phyloP scores from a whole-genome alignment of 2,329 filamentous ascomycete genomes.

The Macrophomina phaseolina region DNA sequence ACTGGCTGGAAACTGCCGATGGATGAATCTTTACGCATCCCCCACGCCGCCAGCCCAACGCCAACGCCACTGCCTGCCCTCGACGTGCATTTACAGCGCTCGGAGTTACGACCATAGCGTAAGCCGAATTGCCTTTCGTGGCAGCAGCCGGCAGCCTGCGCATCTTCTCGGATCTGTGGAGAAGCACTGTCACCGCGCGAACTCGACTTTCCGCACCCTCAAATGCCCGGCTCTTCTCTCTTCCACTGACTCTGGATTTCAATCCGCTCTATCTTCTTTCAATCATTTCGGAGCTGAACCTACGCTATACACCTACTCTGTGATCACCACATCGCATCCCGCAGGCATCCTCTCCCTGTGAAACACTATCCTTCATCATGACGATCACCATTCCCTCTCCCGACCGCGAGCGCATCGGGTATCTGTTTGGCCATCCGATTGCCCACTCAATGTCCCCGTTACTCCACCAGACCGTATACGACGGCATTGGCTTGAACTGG shows the following conservation, averaged over 20 bases:
- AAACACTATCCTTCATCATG: slow-evolving; percentile 26
- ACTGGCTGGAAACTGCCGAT: slow-evolving; percentile 5
- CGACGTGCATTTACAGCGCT: background rate
- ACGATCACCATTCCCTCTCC: slow-evolving; percentile 28
- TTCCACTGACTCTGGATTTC: slow-evolving; percentile 10
- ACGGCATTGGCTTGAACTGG: slow-evolving; percentile 58
- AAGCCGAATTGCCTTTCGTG: background rate
- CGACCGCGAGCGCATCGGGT: slow-evolving; percentile 56
- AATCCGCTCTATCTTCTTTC: background rate
- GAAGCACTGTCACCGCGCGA: background rate
- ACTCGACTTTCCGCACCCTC: background rate
- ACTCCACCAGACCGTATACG: slow-evolving; percentile 61
- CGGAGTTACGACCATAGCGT: background rate
- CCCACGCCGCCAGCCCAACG: background rate
- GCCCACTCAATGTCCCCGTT: slow-evolving; percentile 63
- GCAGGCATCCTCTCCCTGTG: background rate
- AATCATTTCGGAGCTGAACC: background rate
- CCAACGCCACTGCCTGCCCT: background rate
- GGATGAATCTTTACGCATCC: slow-evolving; percentile 25
- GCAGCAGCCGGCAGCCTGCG: background rate
- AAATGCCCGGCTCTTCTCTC: slow-evolving; percentile 13
- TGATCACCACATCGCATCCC: slow-evolving; percentile 17
- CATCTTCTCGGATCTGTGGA: background rate
- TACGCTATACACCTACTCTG: background rate
- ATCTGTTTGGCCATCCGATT: slow-evolving; percentile 63